phyloP scores from a whole-genome alignment of 2,329 filamentous ascomycete species.

The Apiospora arundinis region DNA sequence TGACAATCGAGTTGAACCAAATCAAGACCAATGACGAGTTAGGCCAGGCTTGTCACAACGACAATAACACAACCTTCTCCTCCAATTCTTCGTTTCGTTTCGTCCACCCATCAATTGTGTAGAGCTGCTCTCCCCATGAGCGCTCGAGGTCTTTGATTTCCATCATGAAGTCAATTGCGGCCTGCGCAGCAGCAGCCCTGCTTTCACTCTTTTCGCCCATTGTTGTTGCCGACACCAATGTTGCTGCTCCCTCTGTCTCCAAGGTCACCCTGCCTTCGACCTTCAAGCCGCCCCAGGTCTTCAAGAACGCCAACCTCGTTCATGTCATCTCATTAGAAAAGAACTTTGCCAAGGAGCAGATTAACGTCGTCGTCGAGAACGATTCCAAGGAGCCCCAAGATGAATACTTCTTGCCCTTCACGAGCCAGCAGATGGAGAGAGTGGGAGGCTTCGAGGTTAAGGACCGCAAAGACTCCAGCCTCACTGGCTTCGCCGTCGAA shows the following conservation, averaged over 20 bases:
- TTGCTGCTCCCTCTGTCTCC: slow-evolving; percentile 52
- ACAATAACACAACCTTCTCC: slow-evolving; percentile 27
- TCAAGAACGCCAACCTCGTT: slow-evolving; percentile 92
- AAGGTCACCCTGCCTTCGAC: slow-evolving; percentile 65
- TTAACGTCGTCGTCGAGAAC: slow-evolving; percentile 96
- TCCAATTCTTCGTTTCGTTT: slow-evolving; percentile 27
- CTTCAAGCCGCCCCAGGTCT: slow-evolving; percentile 88
- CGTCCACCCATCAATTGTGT: slow-evolving; percentile 24
- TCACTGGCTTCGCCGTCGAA: slow-evolving; percentile 72
- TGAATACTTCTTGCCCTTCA: slow-evolving; percentile 92
- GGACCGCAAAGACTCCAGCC: slow-evolving; percentile 81
- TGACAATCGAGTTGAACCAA: slow-evolving; percentile 3
- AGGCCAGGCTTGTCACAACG: slow-evolving; percentile 19
- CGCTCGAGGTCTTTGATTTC: slow-evolving; percentile 34
- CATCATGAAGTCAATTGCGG: slow-evolving; percentile 52
- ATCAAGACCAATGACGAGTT: slow-evolving; percentile 19
- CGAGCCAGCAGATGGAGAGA: slow-evolving; percentile 73
- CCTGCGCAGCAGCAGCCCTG: slow-evolving; percentile 55
- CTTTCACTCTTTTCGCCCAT: slow-evolving; percentile 61
- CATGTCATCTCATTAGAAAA: slow-evolving; percentile 93
- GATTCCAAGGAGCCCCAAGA: slow-evolving; percentile 77
- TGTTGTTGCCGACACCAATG: slow-evolving; percentile 42
- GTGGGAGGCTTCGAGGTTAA: slow-evolving; percentile 89
- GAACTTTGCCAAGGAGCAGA: slow-evolving; percentile 84
- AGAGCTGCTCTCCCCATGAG: slow-evolving; percentile 41